Evolutionary conservation across 441 rosid genomes (phyloP), one percentile per base, ranked within the genome.

Genomic region (Gossypium davidsonii): DNA sequence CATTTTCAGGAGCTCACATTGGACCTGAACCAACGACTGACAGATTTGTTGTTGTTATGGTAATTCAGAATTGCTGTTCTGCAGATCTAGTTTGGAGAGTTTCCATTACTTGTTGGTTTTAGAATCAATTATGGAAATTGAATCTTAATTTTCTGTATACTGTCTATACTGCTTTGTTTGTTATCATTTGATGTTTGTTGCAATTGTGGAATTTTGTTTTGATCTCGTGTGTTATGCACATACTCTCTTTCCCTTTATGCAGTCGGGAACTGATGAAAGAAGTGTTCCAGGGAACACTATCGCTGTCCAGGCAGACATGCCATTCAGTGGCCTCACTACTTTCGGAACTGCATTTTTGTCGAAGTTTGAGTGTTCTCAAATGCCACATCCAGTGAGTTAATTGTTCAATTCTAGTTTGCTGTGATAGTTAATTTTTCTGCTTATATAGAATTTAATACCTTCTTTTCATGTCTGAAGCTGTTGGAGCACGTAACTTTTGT

Each of bases 11-110:
- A 80, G 92, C 97, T 71, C 98, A 94, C 79, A 91, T 91, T 80
- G 98, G 98, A 78, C 98, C 99, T 39, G 99, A 94, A 75, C 99
- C 98, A 17, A 95, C 98, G 1, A 95, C 98, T 9, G 98, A 95
- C 82, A 90, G 98, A 89, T 94, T 95, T 85, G 97, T 95, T 67
- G 98, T 90, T 64, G 96, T 92, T 70, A 94, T 91, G 99, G 99
- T 94, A 94, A 56, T 59, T 49, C 46, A 12, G 21, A 11, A 46
- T 53, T 28, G 31, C 25, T 57, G 15, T 67, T 72, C 57, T 68
- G 14, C 71, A 62, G 21, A 15, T 26, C 20, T 15, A 53, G 9
- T 2, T 15, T 34, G 15, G 56, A 6, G 31, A 31, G 60, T 21
- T 69, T 28, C 44, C 6, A 68, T 68, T 31, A 26, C 10, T 68